These are phyloP conservation scores for Podaxis sp. DNA, from an alignment of 768 basidiomycete genomes.

Conservation along the genomic window DNA sequence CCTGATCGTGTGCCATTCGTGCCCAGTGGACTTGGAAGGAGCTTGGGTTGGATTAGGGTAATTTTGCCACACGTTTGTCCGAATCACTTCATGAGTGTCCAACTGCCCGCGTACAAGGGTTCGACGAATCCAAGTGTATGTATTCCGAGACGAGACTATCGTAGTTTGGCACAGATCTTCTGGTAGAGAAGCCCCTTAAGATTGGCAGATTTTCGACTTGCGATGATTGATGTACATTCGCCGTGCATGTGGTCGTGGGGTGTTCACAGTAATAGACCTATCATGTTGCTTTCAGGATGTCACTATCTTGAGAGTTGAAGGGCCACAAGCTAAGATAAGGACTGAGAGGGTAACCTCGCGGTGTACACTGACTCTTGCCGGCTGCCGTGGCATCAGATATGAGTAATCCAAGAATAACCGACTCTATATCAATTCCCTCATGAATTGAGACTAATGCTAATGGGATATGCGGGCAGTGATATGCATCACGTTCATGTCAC, in stretches of 20 bases:
- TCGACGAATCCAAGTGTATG: not conserved
- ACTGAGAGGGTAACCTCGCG: not conserved
- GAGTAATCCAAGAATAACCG: not conserved
- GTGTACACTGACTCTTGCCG: not conserved
- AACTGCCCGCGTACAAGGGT: not conserved
- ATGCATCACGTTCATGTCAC: not conserved
- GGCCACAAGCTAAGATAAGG: too few relatives aligned
- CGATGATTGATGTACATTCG: not conserved
- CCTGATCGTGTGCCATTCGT: too few relatives aligned
- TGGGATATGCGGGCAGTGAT: not conserved
- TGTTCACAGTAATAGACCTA: not conserved
- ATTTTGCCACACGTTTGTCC: too few relatives aligned
- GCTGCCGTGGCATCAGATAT: not conserved
- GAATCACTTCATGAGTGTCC: not conserved
- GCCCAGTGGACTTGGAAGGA: too few relatives aligned
- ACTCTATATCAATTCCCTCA: not conserved
- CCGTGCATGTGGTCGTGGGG: not conserved
- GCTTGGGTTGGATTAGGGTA: too few relatives aligned
- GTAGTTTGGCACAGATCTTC: not conserved
- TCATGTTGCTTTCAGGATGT: not conserved
- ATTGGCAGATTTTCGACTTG: not conserved
- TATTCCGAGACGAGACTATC: not conserved
- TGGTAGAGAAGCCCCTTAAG: not conserved
- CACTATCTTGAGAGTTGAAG: too few relatives aligned
- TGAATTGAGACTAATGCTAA: not conserved